A percentile compares a stretch with the other conserved stretches of the same genome.
These are phyloP conservation scores for Carpinus fangiana DNA, from an alignment of 306 rosid genomes.

Conservation along the genomic window DNA sequence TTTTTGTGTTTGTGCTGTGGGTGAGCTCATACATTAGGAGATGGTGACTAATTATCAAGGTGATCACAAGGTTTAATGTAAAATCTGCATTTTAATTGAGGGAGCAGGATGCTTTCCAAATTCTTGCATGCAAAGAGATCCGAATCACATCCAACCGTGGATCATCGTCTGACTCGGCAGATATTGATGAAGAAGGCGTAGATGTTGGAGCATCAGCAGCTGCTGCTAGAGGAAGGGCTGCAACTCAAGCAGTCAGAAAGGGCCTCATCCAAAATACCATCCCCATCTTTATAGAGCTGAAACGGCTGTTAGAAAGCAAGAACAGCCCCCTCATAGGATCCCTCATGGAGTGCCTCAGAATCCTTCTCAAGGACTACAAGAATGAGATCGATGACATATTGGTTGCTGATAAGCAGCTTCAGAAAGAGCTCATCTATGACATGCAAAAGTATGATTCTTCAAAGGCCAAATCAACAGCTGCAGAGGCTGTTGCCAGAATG, in stretches of 20 bases:
- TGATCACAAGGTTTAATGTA: not conserved
- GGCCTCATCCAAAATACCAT: constrained; percentile 80
- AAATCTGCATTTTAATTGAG: constrained; percentile 25
- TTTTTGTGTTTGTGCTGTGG: not conserved
- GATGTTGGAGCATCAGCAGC: constrained; percentile 47
- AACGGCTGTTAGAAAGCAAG: constrained; percentile 77
- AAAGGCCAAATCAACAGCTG: constrained; percentile 63
- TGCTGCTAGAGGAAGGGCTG: constrained; percentile 72
- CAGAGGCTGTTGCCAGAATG: constrained; percentile 51
- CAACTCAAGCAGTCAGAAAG: constrained; percentile 79
- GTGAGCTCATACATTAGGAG: not conserved
- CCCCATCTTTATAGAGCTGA: constrained; percentile 90
- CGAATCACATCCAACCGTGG: constrained; percentile 59
- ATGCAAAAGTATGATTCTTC: constrained; percentile 78
- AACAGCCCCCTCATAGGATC: constrained; percentile 88
- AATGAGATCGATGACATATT: constrained; percentile 85
- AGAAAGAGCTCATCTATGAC: constrained; percentile 81
- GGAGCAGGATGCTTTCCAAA: constrained; percentile 71
- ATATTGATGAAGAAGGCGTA: constrained; percentile 72
- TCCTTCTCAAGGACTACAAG: constrained; percentile 89
- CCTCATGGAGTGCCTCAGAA: constrained; percentile 88
- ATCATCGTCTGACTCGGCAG: constrained; percentile 60
- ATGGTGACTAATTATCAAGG: not conserved
- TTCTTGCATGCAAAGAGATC: constrained; percentile 89
- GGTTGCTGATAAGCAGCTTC: constrained; percentile 95